A percentile compares a stretch with the other conserved stretches of the same genome.
Conservation (phyloP, 2,329 filamentous ascomycete species). For the Aspergillus latus region DNA sequence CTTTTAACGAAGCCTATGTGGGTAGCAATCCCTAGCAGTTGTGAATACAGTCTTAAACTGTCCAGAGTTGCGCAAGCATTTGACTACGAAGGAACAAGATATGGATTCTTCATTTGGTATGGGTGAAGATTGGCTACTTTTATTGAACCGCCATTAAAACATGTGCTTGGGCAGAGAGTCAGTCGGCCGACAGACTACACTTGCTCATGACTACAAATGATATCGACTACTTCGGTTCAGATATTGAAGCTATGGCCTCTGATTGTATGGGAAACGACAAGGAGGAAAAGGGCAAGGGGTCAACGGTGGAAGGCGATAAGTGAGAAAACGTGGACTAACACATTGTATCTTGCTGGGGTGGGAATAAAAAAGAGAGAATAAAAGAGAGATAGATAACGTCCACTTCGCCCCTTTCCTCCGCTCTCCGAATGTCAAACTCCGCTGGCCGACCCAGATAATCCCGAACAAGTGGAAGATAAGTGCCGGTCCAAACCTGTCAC, state of each 20-base stretch:
- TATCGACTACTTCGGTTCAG: constrained; percentile 22
- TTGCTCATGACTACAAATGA: background rate
- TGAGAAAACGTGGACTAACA: constrained; percentile 32
- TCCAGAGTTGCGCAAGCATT: too few relatives aligned
- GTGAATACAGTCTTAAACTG: too few relatives aligned
- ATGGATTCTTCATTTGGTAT: too few relatives aligned
- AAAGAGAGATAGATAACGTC: constrained; percentile 42
- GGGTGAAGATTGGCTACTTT: too few relatives aligned
- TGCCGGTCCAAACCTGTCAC: constrained; percentile 38
- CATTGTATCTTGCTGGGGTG: constrained; percentile 42
- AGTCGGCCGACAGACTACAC: background rate
- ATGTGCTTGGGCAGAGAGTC: background rate
- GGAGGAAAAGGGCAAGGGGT: constrained; percentile 15
- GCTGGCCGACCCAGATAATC: constrained; percentile 40
- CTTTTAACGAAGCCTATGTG: too few relatives aligned
- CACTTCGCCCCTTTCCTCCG: constrained; percentile 41
- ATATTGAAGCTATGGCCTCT: constrained; percentile 16
- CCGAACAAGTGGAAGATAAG: constrained; percentile 38
- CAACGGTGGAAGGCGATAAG: constrained; percentile 21
- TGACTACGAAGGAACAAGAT: too few relatives aligned
- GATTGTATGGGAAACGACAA: constrained; percentile 15
- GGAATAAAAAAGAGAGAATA: constrained; percentile 41
- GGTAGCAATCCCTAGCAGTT: too few relatives aligned
- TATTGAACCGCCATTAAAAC: too few relatives aligned
- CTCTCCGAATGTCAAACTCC: constrained; percentile 47